Conservation (phyloP, 371 early-diverging fungal species). For the Mycotypha africana region DNA sequence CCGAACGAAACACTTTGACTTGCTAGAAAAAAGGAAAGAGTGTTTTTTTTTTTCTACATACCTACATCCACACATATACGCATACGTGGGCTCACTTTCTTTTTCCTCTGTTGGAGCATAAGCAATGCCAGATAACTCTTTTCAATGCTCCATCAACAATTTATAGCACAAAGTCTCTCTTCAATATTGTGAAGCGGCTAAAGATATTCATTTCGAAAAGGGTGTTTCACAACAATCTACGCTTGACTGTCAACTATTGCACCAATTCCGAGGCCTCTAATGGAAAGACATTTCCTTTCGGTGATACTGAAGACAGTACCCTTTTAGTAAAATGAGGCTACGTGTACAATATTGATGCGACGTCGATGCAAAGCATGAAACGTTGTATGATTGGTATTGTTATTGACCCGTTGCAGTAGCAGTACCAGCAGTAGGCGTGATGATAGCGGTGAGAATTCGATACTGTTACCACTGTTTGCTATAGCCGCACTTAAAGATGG, state of each 20-base stretch:
- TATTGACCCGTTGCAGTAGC: no score
- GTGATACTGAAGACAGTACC: conserved; percentile 62
- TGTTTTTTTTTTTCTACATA: conserved; percentile 15
- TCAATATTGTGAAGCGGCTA: conserved; percentile 46
- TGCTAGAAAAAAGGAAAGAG: no score
- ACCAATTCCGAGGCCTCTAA: conserved; percentile 62
- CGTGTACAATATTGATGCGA: conserved; percentile 56
- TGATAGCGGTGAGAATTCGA: no score
- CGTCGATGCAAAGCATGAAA: conserved; percentile 45
- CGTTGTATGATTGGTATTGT: conserved; percentile 49
- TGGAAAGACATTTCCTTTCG: conserved; percentile 59
- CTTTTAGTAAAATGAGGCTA: conserved; percentile 47
- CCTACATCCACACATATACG: not conserved
- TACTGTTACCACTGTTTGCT: no score
- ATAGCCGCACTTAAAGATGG: no score
- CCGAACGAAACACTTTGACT: conserved; percentile 51
- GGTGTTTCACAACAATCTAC: conserved; percentile 53
- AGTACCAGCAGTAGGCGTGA: no score
- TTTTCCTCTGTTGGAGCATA: conserved; percentile 43
- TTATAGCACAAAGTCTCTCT: conserved; percentile 68
- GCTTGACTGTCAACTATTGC: conserved; percentile 53
- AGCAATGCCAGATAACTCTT: conserved; percentile 41
- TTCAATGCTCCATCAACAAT: conserved; percentile 54
- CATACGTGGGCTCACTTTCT: not conserved
- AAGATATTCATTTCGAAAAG: conserved; percentile 51